A percentile compares a stretch with the other conserved stretches of the same genome.
Conservation (phyloP, 2,329 filamentous ascomycete genomes). For the Coniella lustricola region DNA sequence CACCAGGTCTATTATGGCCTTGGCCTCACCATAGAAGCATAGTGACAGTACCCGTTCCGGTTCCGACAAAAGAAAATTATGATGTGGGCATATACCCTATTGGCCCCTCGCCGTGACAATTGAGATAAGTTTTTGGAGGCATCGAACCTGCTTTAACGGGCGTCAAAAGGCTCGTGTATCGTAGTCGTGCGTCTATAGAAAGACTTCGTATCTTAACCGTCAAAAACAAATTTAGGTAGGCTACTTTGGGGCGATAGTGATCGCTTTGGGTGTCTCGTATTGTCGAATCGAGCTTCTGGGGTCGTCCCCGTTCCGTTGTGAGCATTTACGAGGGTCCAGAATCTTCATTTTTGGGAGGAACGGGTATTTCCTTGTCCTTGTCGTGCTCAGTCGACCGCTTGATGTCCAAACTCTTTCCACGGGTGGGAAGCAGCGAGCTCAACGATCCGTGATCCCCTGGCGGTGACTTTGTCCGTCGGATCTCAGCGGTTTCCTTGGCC, state of each 20-base stretch:
- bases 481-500: conserved; percentile 49
- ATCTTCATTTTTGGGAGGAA: conserved; percentile 6
- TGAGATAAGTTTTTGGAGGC: conserved; percentile 4
- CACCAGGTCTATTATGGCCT: too few relatives aligned
- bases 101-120: too few relatives aligned
- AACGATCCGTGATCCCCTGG: conserved; percentile 30
- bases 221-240: not conserved
- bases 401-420: conserved; percentile 43
- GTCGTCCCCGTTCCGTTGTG: too few relatives aligned
- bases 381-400: conserved; percentile 30
- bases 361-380: conserved; percentile 24
- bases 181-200: conserved; percentile 11
- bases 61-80: not conserved
- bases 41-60: not conserved
- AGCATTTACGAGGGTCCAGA: conserved; percentile 1
- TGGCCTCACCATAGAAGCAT: too few relatives aligned
- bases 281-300: too few relatives aligned
- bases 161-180: conserved; percentile 6
- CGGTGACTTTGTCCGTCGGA: conserved; percentile 50
- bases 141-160: not conserved
- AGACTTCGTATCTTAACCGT: not conserved
- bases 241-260: not conserved
- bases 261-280: not conserved
- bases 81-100: too few relatives aligned
- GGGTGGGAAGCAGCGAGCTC: conserved; percentile 27